Conservation (phyloP, 768 basidiomycete species). For the Termitomyces sp. region DNA sequence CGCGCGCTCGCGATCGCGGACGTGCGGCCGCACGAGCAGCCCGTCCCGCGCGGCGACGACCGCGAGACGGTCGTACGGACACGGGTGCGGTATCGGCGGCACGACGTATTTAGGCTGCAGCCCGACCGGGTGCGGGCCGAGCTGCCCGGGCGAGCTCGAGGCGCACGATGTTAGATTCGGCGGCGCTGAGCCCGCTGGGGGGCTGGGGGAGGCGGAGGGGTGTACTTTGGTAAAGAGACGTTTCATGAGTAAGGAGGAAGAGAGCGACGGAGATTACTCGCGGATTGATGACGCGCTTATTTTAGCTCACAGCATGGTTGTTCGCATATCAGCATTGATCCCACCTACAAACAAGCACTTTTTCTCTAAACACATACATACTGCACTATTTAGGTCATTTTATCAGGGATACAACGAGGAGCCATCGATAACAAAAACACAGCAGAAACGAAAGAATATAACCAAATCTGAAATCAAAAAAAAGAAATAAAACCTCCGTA, state of each 20-base stretch:
- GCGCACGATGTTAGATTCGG: not conserved
- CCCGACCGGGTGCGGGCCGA: conserved; percentile 20
- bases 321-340: not conserved
- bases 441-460: not conserved
- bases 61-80: conserved; percentile 65
- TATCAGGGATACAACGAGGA: too few species aligned
- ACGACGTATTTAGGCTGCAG: conserved; percentile 62
- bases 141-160: conserved; percentile 9
- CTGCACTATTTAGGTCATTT: too few species aligned
- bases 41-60: conserved; percentile 54
- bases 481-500: not conserved
- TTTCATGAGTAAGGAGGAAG: conserved; percentile 14
- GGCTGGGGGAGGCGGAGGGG: conserved; percentile 24
- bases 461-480: not conserved
- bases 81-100: conserved; percentile 71
- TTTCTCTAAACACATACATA: too few species aligned
- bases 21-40: conserved; percentile 61
- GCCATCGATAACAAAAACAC: not conserved
- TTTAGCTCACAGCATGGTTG: not conserved
- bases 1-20: conserved; percentile 19
- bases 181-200: conserved; percentile 12
- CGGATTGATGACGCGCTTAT: not conserved
- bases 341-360: not conserved
- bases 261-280: not conserved
- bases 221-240: conserved; percentile 16